Evolutionary conservation across 1,284 basidiomycete genomes (phyloP).

Genomic region (Rhizoctonia solani): DNA sequence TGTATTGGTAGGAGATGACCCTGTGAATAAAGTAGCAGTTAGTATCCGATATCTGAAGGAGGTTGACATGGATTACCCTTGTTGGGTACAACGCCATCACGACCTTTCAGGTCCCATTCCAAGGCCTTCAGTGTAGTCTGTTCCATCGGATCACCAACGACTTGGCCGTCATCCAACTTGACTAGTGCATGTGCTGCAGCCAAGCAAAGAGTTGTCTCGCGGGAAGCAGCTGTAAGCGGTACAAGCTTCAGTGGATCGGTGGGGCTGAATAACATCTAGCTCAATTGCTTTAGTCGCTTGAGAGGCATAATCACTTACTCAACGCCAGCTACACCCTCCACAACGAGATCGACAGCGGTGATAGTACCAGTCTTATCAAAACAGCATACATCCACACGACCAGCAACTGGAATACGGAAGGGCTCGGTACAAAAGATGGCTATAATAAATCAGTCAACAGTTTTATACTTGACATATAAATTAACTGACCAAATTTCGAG

Average conservation of each 20-base stretch:
- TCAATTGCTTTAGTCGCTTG: not conserved
- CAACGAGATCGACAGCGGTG: slow-evolving; percentile 90
- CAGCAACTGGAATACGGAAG: slow-evolving; percentile 92
- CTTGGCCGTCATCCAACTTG: slow-evolving; percentile 85
- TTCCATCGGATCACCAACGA: slow-evolving; percentile 99
- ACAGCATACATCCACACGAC: slow-evolving; percentile 93
- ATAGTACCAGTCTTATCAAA: slow-evolving; percentile 99
- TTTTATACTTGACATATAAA: too few species aligned
- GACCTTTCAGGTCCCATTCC: slow-evolving; percentile 73
- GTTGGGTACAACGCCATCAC: slow-evolving; percentile 41
- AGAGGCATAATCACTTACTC: slow-evolving; percentile 59
- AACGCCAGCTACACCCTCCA: slow-evolving; percentile 88
- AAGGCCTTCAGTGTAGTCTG: slow-evolving; percentile 93
- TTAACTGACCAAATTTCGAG: slow-evolving; percentile 83
- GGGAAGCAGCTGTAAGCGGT: slow-evolving; percentile 73
- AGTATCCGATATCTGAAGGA: slow-evolving; percentile 33
- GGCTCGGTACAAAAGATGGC: slow-evolving; percentile 98
- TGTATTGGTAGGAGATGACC: slow-evolving; percentile 61
- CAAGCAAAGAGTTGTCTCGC: slow-evolving; percentile 84
- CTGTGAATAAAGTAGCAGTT: slow-evolving; percentile 44
- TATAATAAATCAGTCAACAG: too few species aligned
- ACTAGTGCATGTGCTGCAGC: slow-evolving; percentile 96
- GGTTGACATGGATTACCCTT: slow-evolving; percentile 58
- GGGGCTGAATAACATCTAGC: slow-evolving; percentile 50
- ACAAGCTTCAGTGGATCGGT: slow-evolving; percentile 69